Evolutionary conservation across 768 basidiomycete species (phyloP), one percentile per base, ranked within the genome.

Genomic region (Lentinus tigrinus): DNA sequence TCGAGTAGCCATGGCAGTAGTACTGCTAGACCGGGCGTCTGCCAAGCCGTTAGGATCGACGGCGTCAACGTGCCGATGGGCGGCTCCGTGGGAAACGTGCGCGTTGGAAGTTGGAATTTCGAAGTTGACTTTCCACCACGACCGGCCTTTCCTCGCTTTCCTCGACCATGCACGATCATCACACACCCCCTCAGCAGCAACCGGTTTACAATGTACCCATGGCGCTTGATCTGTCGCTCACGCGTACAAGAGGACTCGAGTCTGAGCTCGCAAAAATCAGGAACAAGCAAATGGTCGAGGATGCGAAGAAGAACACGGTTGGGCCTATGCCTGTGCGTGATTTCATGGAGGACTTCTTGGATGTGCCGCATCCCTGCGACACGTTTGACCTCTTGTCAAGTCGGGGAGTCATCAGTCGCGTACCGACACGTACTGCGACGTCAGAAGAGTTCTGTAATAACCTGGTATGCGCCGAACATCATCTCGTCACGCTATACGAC

Each of bases 261-360:
- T 37, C 38, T 6, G 17, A 26, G 10, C 8, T 10, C 14, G 50
- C 50, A 2, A 4, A 14, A 11, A 24, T 26, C 23, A 38, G 36
- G 9, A 28, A 52, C 21, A 36, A 16, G 24, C 17, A 27, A 24
- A 28, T 36, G 10, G 40, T 48, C 36, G 19, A 21, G 6, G 10
- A 59, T 2, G 46, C 58, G 8, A 19, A 23, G 5, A 21, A 38
- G 21, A 24, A 43, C 47, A 48, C 42, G 1, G 21, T 56, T 26
- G 54, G 60, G 0, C 60, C 60, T 11, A 61, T 61, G 60, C 60
- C 60, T 17, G 39, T 51, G 4, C n/a, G 9, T 7, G 27, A 19
- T 0, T 61, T 61, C 31, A 13, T 57, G 6, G 46, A 61, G 9
- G 8, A 37, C 36, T 37, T 37, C 36, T 37, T 37, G 36, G 9